Percentiles rank a stretch among this genome's conserved stretches.
phyloP scores from a whole-genome alignment of 495 filamentous ascomycete genomes.

The Acidiella bohemica region DNA sequence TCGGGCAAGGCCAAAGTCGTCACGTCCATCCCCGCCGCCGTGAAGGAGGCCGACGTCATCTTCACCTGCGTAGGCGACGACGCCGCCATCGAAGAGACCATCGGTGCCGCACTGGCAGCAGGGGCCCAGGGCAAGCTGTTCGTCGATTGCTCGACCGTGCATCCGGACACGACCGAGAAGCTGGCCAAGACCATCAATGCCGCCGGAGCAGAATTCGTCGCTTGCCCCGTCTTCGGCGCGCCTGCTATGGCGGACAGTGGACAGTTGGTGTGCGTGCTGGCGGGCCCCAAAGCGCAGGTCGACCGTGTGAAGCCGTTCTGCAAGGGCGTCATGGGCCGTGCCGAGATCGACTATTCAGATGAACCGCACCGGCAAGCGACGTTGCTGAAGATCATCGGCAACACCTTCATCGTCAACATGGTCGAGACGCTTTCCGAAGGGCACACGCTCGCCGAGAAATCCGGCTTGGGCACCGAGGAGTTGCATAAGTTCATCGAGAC shows the following conservation, averaged over 20 bases:
- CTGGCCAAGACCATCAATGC: slow-evolving; percentile 41
- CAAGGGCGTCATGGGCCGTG: slow-evolving; percentile 61
- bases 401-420: slow-evolving; percentile 76
- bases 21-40: slow-evolving; percentile 48
- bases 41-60: slow-evolving; percentile 58
- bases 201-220: slow-evolving; percentile 58
- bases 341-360: slow-evolving; percentile 56
- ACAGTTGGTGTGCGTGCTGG: slow-evolving; percentile 60
- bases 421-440: slow-evolving; percentile 67
- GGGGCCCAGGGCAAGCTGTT: slow-evolving; percentile 55
- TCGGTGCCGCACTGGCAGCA: slow-evolving; percentile 31
- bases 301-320: slow-evolving; percentile 57
- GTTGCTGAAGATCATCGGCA: slow-evolving; percentile 69
- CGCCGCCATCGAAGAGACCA: slow-evolving; percentile 46
- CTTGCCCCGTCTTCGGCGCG: slow-evolving; percentile 72
- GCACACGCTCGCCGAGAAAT: slow-evolving; percentile 64
- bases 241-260: slow-evolving; percentile 67
- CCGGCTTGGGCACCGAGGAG: slow-evolving; percentile 56
- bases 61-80: slow-evolving; percentile 80
- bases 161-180: slow-evolving; percentile 63
- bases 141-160: slow-evolving; percentile 78
- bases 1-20: slow-evolving; percentile 47
- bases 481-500: slow-evolving; percentile 54
- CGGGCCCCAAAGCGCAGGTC: slow-evolving; percentile 48
- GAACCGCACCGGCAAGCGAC: slow-evolving; percentile 45